Conservation (phyloP, 2,329 filamentous ascomycete species). For the Cladobotryum mycophilum region DNA sequence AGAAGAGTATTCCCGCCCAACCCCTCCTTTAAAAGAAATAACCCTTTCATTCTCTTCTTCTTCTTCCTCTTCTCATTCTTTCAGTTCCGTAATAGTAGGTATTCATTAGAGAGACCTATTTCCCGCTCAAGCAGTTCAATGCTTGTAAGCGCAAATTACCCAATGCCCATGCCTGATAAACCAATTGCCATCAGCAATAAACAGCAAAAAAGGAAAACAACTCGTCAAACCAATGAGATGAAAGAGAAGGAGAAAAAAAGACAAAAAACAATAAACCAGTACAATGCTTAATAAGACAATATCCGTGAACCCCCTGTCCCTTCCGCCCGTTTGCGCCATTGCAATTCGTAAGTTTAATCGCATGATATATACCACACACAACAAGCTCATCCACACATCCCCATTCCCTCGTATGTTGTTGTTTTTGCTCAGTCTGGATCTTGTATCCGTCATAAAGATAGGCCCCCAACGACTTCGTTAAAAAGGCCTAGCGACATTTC, state of each 20-base stretch:
- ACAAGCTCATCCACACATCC: not conserved
- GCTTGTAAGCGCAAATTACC: conserved; percentile 9
- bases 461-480: not conserved
- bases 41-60: not conserved
- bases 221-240: conserved; percentile 8
- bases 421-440: not conserved
- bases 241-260: conserved; percentile 6
- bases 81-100: not conserved
- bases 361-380: not conserved
- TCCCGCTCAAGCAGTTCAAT: not conserved
- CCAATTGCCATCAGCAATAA: conserved; percentile 6
- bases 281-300: conserved; percentile 8
- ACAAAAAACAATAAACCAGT: conserved; percentile 9
- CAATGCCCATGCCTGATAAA: conserved; percentile 9
- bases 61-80: too few relatives aligned
- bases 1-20: conserved; percentile 4
- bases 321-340: conserved; percentile 11
- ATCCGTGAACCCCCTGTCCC: not conserved
- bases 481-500: not conserved
- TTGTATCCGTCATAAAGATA: not conserved
- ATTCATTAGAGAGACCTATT: not conserved
- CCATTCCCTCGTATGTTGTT: not conserved
- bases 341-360: not conserved
- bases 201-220: conserved; percentile 1
- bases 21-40: not conserved